Base-by-base conservation (phyloP, 257 asterid genomes). In the Fraxinus americana region DNA sequence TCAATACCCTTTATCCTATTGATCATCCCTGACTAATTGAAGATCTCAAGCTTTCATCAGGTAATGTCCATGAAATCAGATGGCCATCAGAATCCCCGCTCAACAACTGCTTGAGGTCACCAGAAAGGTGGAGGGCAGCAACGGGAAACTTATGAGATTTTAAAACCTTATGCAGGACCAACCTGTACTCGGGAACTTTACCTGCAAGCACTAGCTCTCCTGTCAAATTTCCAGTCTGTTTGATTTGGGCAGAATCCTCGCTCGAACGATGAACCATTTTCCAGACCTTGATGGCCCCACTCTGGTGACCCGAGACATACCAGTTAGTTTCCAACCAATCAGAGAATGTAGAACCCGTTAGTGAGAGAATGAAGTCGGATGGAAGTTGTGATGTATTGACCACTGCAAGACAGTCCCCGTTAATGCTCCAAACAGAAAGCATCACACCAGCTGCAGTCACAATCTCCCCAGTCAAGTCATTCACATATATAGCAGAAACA, bases 301-400 rank as follows among this genome's bases (percentile, higher is more conserved):
- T 96, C 83, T 92, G 97, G 88, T 96, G 99, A 45, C 99, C 99
- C 0, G 99, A 96, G 65, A 87, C 93, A 29, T 88, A 96, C 99
- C 99, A 96, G 76, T 84, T 86, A 7, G 92, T 86, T 71, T 93
- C 94, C 72, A 80, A 75, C 97, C 98, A 96, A 77, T 96, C 99
- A 4, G 97, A 93, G 80, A 84, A 93, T 43, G 86, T 86, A 27
- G 90, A 88, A 23, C 97, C 96, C 0, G 97, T 81, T 25, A 96
- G 90, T 0, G 98, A 92, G 67, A 89, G 83, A 73, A 96, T 92
- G 84, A 84, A 88, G 80, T 96, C 99, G 0, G 99, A 96, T 17
- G 99, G 98, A 61, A 93, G 97, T 79, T 96, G 99, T 29, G 99
- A 96, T 17, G 99, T 89, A 86, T 96, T 93, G 70, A 96, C 94